These are phyloP conservation scores for Leptographium wingfieldii DNA, from an alignment of 2,329 filamentous ascomycete species.

Conservation along the genomic window DNA sequence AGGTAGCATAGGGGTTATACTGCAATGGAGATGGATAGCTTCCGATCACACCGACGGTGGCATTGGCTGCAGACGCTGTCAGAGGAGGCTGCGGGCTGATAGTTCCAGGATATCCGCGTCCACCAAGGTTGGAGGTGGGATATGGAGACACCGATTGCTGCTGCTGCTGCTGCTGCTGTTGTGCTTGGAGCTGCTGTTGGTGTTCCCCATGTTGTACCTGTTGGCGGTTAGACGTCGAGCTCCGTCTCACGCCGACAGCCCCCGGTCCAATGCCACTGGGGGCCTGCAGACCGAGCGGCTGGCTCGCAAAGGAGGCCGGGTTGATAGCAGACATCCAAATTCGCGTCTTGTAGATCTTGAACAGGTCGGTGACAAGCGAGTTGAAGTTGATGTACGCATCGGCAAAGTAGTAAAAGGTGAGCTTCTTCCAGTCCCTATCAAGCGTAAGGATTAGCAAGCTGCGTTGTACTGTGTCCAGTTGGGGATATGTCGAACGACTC, in stretches of 20 bases:
- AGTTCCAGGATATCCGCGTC: conserved; percentile 12
- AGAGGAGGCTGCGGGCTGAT: conserved; percentile 7
- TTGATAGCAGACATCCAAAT: conserved; percentile 99
- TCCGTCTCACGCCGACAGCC: conserved; percentile 45
- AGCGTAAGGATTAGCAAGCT: conserved; percentile 14
- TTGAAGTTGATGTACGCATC: conserved; percentile 99
- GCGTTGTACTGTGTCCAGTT: not conserved
- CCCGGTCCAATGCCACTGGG: conserved; percentile 55
- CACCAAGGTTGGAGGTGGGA: not conserved
- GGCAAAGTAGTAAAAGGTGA: conserved; percentile 98
- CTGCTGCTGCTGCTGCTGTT: conserved; percentile 4
- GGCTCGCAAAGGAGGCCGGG: conserved; percentile 83
- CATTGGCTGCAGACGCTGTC: conserved; percentile 7
- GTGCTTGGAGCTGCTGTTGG: conserved; percentile 15
- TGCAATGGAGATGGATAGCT: conserved; percentile 19
- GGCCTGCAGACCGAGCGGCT: conserved; percentile 57
- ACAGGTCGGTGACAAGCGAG: conserved; percentile 87
- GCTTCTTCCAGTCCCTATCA: conserved; percentile 88
- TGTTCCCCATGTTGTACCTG: conserved; percentile 25
- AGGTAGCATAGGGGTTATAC: conserved; percentile 30
- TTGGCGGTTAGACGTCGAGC: conserved; percentile 35
- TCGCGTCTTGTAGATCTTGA: conserved; percentile 98
- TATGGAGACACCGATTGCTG: not conserved
- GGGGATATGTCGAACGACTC: conserved; percentile 26
- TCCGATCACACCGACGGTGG: conserved; percentile 22